Conservation (phyloP, 306 rosid genomes). For the Spatholobus suberectus region DNA sequence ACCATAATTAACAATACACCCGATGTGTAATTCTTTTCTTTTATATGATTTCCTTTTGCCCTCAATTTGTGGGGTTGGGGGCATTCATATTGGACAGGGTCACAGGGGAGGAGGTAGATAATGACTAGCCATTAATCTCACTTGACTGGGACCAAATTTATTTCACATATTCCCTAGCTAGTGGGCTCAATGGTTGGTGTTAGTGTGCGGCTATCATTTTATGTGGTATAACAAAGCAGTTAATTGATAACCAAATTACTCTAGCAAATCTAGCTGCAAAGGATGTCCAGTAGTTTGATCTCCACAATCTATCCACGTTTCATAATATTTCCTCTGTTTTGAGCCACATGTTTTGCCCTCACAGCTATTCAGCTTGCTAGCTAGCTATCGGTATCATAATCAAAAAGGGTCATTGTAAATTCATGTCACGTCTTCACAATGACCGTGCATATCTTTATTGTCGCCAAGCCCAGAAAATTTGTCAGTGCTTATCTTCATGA, state of each 20-base stretch:
- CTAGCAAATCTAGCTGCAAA: conserved; percentile 4
- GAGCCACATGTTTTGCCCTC: conserved; percentile 42
- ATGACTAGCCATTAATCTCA: not conserved
- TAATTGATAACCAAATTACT: not conserved
- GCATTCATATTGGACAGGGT: not conserved
- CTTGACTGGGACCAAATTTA: not conserved
- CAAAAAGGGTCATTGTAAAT: conserved; percentile 43
- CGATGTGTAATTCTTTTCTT: too few species aligned
- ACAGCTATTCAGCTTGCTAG: not conserved
- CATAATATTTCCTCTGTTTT: not conserved
- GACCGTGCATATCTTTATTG: conserved; percentile 21
- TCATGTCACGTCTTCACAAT: conserved; percentile 33
- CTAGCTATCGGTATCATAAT: conserved; percentile 21
- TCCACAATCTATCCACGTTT: conserved; percentile 40
- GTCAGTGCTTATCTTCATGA: conserved; percentile 28
- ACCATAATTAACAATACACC: too few species aligned
- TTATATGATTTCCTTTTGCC: too few species aligned
- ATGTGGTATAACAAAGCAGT: not conserved
- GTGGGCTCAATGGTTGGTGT: conserved; percentile 20
- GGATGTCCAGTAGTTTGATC: conserved; percentile 7
- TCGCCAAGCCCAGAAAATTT: conserved; percentile 23
- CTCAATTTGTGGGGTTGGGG: conserved; percentile 42
- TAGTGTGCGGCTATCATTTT: conserved; percentile 26
- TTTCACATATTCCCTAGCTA: not conserved
- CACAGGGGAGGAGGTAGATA: conserved; percentile 5